Base-by-base conservation (phyloP, 345 rosid genomes). In the Salix udensis region DNA sequence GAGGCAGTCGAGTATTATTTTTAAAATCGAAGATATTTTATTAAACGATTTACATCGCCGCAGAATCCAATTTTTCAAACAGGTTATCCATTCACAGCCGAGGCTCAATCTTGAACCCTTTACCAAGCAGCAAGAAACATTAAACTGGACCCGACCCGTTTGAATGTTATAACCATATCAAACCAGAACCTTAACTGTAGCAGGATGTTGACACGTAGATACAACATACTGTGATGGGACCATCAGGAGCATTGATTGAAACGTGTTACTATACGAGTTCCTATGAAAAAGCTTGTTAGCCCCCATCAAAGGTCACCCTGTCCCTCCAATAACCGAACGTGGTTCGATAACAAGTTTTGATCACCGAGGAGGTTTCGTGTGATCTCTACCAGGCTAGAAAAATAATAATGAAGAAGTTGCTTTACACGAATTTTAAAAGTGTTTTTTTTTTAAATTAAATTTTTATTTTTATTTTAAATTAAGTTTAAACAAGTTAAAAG, bases 231-330 rank as follows among this genome's bases (percentile, higher is more conserved):
- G 13, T 18, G 42, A 34, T 34, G 44, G 74, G 61, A 37, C 60
- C 24, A 26, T 36, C 73, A 77, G 42, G 67, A n/a, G 68, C 81
- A 78, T 74, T 82, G 34, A 36, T 71, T 24, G 14, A 21, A 74
- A 74, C 74, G 65, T 66, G 70, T 24, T 31, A 8, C 31, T 52
- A 10, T 28, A 53, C 39, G 19, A 24, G 64, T 24, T 12, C 64
- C 28, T 23, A 3, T 23, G 58, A 52, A 9, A 6, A 8, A 52
- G 58, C 58, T 52, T 7, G 31, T 5, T 12, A 64, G 46, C 60
- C 6, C 13, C 21, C 16, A n/a, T 9, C 30, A 28, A 18, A 11
- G 26, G 30, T 12, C 4, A n/a, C 70, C 46, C 55, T 28, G 6
- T 19, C 70, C 53, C 9, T 16, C 67, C 71, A 68, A 39, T 71